Evolutionary conservation across 306 rosid genomes (phyloP).

Genomic region (Glycine tomentella): DNA sequence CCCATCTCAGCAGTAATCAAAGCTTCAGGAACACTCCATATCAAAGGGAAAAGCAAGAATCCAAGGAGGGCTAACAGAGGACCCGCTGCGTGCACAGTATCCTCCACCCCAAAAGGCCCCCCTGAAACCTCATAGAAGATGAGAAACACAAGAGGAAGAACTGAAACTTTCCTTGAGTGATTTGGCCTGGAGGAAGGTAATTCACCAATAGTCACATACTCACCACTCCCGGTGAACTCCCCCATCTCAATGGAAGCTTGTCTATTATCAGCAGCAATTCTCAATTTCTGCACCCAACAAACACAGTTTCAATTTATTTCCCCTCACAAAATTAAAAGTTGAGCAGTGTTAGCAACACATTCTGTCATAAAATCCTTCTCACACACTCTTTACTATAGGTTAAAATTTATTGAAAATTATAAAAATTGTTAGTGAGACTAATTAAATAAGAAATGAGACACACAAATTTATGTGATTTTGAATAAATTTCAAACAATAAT

Average conservation of each 20-base stretch:
- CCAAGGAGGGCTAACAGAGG: slow-evolving; percentile 87
- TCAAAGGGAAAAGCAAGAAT: slow-evolving; percentile 78
- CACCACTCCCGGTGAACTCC: slow-evolving; percentile 42
- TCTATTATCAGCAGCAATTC: slow-evolving; percentile 53
- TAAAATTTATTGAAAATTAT: background rate
- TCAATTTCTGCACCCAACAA: slow-evolving; percentile 63
- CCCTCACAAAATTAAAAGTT: background rate
- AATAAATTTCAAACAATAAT: background rate
- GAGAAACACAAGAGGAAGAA: slow-evolving; percentile 85
- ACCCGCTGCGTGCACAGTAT: slow-evolving; percentile 87
- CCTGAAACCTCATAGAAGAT: slow-evolving; percentile 98
- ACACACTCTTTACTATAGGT: background rate
- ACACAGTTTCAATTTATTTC: slow-evolving; percentile 4
- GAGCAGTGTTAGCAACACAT: background rate
- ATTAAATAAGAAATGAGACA: background rate
- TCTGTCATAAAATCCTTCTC: background rate
- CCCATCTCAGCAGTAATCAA: slow-evolving; percentile 95
- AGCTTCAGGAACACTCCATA: slow-evolving; percentile 98
- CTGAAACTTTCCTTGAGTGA: slow-evolving; percentile 68
- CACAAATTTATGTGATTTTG: background rate
- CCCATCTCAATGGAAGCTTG: slow-evolving; percentile 67
- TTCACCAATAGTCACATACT: slow-evolving; percentile 61
- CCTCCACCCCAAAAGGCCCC: slow-evolving; percentile 93
- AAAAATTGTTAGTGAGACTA: background rate
- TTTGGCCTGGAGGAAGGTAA: slow-evolving; percentile 52